Conservation (phyloP, 495 filamentous ascomycete species). For the Cryomyces minteri region DNA sequence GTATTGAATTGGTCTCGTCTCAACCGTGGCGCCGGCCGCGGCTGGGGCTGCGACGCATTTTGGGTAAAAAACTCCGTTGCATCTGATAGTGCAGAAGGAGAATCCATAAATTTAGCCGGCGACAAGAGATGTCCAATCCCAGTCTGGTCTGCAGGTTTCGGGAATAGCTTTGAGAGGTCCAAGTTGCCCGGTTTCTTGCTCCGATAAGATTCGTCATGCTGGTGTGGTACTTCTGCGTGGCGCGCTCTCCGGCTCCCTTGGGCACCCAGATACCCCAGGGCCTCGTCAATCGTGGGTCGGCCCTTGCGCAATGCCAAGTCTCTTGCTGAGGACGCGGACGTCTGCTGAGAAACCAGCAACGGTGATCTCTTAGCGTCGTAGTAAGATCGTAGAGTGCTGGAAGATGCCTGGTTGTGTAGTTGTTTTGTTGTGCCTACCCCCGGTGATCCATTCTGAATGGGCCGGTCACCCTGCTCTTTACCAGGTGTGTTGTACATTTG, state of each 20-base stretch:
- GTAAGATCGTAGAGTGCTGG: constrained; percentile 16
- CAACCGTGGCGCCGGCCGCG: neutral
- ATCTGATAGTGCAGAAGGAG: constrained; percentile 11
- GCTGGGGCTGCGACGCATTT: constrained; percentile 1
- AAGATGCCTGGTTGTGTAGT: constrained; percentile 7
- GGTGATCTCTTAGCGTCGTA: constrained; percentile 17
- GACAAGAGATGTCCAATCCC: constrained; percentile 7
- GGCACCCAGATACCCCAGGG: neutral
- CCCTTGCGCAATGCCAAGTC: constrained; percentile 18
- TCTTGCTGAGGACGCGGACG: constrained; percentile 18
- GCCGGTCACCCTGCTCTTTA: too few relatives aligned
- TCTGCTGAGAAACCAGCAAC: constrained; percentile 19
- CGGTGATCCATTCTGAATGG: too few relatives aligned
- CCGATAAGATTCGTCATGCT: neutral
- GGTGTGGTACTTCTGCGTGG: too few relatives aligned
- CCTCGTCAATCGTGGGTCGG: constrained; percentile 1
- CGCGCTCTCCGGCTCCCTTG: neutral
- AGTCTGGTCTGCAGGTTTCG: constrained; percentile 5
- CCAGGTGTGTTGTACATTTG: too few relatives aligned
- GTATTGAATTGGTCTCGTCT: too few relatives aligned
- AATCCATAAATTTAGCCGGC: constrained; percentile 14
- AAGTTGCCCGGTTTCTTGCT: constrained; percentile 15
- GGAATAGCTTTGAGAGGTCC: constrained; percentile 18
- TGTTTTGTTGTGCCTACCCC: constrained; percentile 1
- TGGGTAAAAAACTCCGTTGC: constrained; percentile 12